These are phyloP conservation scores for Corniculantispora saksenae DNA, from an alignment of 2,329 filamentous ascomycete genomes.

Conservation along the genomic window DNA sequence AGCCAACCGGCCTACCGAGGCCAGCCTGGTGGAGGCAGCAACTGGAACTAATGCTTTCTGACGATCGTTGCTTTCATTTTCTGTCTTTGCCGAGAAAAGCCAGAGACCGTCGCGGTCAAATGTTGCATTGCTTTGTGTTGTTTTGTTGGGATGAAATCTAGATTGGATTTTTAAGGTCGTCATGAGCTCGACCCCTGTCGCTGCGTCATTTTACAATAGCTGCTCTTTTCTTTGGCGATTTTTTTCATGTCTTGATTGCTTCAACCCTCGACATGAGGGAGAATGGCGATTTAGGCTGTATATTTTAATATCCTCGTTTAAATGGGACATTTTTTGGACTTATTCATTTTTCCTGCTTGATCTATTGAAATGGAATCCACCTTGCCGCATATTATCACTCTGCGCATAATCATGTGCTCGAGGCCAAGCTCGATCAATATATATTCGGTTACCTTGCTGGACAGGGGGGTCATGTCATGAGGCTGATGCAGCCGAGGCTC, in stretches of 20 bases:
- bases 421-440: not conserved
- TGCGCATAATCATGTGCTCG: not conserved
- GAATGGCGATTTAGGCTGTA: not conserved
- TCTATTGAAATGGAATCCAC: conserved; percentile 10
- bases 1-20: conserved; percentile 15
- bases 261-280: not conserved
- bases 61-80: not conserved
- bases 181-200: conserved; percentile 11
- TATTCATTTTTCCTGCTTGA: not conserved
- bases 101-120: not conserved
- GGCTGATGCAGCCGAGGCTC: not conserved
- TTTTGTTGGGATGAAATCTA: conserved; percentile 6
- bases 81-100: not conserved
- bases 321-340: not conserved
- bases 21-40: conserved; percentile 9
- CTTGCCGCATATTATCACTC: not conserved
- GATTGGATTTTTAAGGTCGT: not conserved
- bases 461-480: not conserved
- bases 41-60: conserved; percentile 5
- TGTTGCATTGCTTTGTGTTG: not conserved
- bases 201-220: not conserved
- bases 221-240: not conserved
- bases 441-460: not conserved
- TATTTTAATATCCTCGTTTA: conserved; percentile 5
- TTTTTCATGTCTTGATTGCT: not conserved